These are phyloP conservation scores for Pythium aristosporum DNA, from an alignment of 352 stramenopile genomes.

Conservation along the genomic window DNA sequence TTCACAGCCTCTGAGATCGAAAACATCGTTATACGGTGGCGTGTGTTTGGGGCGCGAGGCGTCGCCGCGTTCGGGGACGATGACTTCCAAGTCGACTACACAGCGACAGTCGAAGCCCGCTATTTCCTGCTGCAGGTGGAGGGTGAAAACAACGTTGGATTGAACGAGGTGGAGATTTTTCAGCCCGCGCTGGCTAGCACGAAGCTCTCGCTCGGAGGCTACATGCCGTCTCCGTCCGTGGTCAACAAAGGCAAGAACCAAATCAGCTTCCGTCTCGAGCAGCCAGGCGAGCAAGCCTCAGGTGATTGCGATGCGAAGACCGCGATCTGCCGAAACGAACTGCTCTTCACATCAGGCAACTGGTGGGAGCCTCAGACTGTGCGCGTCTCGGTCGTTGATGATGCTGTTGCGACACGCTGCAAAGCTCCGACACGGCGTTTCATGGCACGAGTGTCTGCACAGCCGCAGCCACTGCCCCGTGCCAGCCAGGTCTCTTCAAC, in stretches of 20 bases:
- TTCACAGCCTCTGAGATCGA: constrained; percentile 44
- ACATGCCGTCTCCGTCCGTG: constrained; percentile 47
- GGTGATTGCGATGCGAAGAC: constrained; percentile 35
- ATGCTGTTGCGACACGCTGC: constrained; percentile 45
- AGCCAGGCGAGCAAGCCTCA: constrained; percentile 24
- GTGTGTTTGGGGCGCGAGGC: constrained; percentile 44
- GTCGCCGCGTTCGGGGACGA: constrained; percentile 37
- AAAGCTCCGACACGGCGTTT: constrained; percentile 51
- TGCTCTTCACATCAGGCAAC: constrained; percentile 57
- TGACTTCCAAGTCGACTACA: constrained; percentile 38
- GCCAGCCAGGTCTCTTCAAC: constrained; percentile 41
- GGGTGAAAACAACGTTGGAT: constrained; percentile 50
- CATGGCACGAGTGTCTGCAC: constrained; percentile 34
- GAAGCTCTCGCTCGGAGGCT: constrained; percentile 46
- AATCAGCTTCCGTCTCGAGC: constrained; percentile 35
- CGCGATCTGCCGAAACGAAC: constrained; percentile 50
- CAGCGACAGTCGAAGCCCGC: constrained; percentile 33
- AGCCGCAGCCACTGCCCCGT: constrained; percentile 11
- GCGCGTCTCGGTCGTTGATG: constrained; percentile 40
- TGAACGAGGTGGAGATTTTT: constrained; percentile 70
- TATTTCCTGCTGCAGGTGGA: constrained; percentile 58
- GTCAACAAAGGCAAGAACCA: constrained; percentile 41
- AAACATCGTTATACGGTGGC: constrained; percentile 51
- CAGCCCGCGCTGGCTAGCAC: constrained; percentile 57
- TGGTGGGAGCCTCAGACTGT: constrained; percentile 44